A percentile compares a stretch with the other conserved stretches of the same genome.
Conservation (phyloP, 192 early-diverging fungal species). For the Thoreauomyces humboldtii region DNA sequence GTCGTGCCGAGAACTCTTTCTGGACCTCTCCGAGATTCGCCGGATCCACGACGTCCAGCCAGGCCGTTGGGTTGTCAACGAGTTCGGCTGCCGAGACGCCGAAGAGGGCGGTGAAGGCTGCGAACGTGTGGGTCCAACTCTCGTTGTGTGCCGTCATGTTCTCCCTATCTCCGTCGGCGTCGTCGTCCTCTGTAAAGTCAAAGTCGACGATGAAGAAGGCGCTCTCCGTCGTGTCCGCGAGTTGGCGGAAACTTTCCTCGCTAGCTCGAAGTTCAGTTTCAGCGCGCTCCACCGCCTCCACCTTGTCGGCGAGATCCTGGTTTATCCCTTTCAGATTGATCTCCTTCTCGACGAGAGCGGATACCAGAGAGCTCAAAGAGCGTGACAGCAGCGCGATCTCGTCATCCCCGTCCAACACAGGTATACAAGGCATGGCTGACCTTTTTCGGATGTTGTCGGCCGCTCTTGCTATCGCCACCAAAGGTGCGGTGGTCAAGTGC, state of each 20-base stretch:
- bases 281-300: slow-evolving; percentile 10
- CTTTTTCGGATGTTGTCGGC: slow-evolving; percentile 27
- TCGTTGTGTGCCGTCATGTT: not conserved
- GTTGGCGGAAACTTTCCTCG: slow-evolving; percentile 26
- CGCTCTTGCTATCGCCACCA: slow-evolving; percentile 17
- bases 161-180: not conserved
- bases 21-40: not conserved
- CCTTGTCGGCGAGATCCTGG: slow-evolving; percentile 21
- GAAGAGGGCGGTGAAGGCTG: slow-evolving; percentile 9
- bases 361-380: slow-evolving; percentile 20
- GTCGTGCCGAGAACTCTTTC: slow-evolving; percentile 1
- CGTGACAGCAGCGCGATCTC: slow-evolving; percentile 23
- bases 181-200: not conserved
- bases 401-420: slow-evolving; percentile 19
- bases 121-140: not conserved
- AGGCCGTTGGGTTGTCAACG: slow-evolving; percentile 8
- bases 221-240: slow-evolving; percentile 17
- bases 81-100: slow-evolving; percentile 9
- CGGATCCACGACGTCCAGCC: slow-evolving; percentile 8
- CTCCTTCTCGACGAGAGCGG: slow-evolving; percentile 22
- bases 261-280: slow-evolving; percentile 15
- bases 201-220: slow-evolving; percentile 24
- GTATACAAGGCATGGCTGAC: slow-evolving; percentile 21
- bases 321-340: slow-evolving; percentile 27
- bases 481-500: slow-evolving; percentile 25